A percentile compares a stretch with the other conserved stretches of the same genome.
phyloP scores from a whole-genome alignment of 345 rosid species.

The Brassica nigra region DNA sequence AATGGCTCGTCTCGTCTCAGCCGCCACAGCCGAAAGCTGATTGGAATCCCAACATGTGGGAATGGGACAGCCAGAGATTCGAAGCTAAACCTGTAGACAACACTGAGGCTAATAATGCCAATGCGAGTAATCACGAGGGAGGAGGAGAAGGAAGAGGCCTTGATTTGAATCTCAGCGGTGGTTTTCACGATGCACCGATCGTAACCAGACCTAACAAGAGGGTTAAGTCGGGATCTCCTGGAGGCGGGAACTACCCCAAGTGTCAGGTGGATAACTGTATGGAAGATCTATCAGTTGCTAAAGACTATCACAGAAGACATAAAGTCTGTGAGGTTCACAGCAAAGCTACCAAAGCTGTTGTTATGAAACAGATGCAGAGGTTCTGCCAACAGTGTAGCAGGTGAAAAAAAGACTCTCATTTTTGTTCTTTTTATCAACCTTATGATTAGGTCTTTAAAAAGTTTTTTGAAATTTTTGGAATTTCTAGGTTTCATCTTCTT shows the following conservation, averaged over 20 bases:
- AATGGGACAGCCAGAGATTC: constrained; percentile 73
- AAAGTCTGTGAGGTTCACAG: constrained; percentile 89
- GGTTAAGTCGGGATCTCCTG: constrained; percentile 76
- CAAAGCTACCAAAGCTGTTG: constrained; percentile 71
- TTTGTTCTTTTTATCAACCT: background rate
- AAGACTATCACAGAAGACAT: constrained; percentile 91
- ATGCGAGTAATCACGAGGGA: constrained; percentile 33
- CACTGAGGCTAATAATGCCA: constrained; percentile 18
- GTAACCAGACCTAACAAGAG: constrained; percentile 59
- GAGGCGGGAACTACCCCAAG: constrained; percentile 58
- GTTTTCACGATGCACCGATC: constrained; percentile 43
- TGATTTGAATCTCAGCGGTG: constrained; percentile 69
- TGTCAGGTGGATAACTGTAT: constrained; percentile 89
- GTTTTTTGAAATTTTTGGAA: background rate
- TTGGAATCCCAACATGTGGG: constrained; percentile 76
- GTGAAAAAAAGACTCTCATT: constrained; percentile 33
- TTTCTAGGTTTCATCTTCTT: constrained; percentile 69
- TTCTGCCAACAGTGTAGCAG: constrained; percentile 99
- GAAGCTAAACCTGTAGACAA: constrained; percentile 53
- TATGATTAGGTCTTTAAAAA: background rate
- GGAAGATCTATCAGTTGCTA: constrained; percentile 72
- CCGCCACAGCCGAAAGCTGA: constrained; percentile 36
- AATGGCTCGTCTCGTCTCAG: constrained; percentile 28
- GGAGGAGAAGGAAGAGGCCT: constrained; percentile 47
- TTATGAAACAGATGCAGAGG: constrained; percentile 91